These are phyloP conservation scores for Xylariaceae sp. DNA, from an alignment of 2,329 filamentous ascomycete species.

Conservation along the genomic window DNA sequence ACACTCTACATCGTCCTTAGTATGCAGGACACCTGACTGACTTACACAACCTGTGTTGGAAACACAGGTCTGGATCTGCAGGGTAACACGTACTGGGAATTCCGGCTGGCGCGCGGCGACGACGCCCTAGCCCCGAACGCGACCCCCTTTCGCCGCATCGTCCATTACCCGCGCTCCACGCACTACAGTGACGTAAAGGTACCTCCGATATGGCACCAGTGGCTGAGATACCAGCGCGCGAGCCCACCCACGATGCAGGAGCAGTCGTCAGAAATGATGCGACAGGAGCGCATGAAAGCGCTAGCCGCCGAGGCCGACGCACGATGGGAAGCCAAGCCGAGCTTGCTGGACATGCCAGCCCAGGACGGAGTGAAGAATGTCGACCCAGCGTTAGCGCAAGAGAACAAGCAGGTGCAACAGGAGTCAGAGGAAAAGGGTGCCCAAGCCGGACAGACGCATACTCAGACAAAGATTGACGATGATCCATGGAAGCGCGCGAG, in stretches of 20 bases:
- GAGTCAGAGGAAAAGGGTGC: constrained; percentile 9
- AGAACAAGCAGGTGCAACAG: background rate
- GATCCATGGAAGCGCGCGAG: constrained; percentile 65
- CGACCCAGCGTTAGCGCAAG: background rate
- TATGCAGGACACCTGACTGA: too few species aligned
- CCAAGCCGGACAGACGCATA: constrained; percentile 22
- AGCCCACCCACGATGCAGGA: constrained; percentile 62
- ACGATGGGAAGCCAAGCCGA: constrained; percentile 66
- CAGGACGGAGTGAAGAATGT: constrained; percentile 31
- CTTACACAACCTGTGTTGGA: background rate
- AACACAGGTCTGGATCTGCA: constrained; percentile 66
- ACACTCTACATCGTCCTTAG: too few species aligned
- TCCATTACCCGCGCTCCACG: constrained; percentile 60
- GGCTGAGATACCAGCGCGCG: constrained; percentile 66
- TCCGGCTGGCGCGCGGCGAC: constrained; percentile 56
- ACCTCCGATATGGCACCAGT: constrained; percentile 70
- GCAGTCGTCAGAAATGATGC: constrained; percentile 58
- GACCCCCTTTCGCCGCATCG: constrained; percentile 62
- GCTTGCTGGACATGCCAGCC: constrained; percentile 41
- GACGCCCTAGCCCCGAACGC: constrained; percentile 23
- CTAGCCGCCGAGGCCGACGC: constrained; percentile 68
- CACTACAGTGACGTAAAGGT: constrained; percentile 63
- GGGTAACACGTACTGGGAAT: constrained; percentile 74
- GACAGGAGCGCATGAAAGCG: constrained; percentile 59
- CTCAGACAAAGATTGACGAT: constrained; percentile 30